These are phyloP conservation scores for Colletotrichum chlorophyti DNA, from an alignment of 2,329 filamentous ascomycete genomes.

Conservation along the genomic window DNA sequence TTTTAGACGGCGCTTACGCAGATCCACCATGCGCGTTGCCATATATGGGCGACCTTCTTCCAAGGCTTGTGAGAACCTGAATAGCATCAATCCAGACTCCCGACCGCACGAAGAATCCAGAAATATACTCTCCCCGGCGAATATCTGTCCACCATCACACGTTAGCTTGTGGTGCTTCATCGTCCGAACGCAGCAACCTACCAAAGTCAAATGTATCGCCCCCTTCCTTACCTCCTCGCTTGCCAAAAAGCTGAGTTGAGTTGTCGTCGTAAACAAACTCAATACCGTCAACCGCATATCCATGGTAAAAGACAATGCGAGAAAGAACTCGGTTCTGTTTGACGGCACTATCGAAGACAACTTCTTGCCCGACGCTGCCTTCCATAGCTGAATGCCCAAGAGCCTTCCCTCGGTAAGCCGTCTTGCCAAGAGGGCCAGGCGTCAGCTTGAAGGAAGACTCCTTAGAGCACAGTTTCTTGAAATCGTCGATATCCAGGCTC, in stretches of 20 bases:
- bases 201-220: slow-evolving; percentile 80
- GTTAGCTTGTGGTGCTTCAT: slow-evolving; percentile 29
- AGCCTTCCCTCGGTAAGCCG: slow-evolving; percentile 77
- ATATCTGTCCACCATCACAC: slow-evolving; percentile 67
- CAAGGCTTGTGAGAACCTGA: slow-evolving; percentile 86
- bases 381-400: slow-evolving; percentile 77
- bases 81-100: slow-evolving; percentile 87
- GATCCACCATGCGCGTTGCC: slow-evolving; percentile 83
- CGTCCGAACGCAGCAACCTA: slow-evolving; percentile 47
- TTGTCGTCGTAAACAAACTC: slow-evolving; percentile 94
- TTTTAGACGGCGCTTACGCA: slow-evolving; percentile 71
- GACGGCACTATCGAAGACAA: slow-evolving; percentile 75
- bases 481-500: slow-evolving; percentile 78
- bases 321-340: slow-evolving; percentile 77
- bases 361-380: slow-evolving; percentile 71
- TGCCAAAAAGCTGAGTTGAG: slow-evolving; percentile 86
- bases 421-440: slow-evolving; percentile 64
- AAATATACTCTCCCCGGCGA: slow-evolving; percentile 82
- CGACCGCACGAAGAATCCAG: slow-evolving; percentile 83
- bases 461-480: slow-evolving; percentile 74
- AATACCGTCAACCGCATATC: slow-evolving; percentile 75
- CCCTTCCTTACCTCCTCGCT: slow-evolving; percentile 72
- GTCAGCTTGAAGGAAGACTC: slow-evolving; percentile 76
- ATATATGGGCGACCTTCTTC: slow-evolving; percentile 84
- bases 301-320: slow-evolving; percentile 78